Percentiles rank a stretch among this genome's conserved stretches.
These are phyloP conservation scores for Ottelia alismoides DNA, from an alignment of 106 monocot genomes.

Conservation along the genomic window DNA sequence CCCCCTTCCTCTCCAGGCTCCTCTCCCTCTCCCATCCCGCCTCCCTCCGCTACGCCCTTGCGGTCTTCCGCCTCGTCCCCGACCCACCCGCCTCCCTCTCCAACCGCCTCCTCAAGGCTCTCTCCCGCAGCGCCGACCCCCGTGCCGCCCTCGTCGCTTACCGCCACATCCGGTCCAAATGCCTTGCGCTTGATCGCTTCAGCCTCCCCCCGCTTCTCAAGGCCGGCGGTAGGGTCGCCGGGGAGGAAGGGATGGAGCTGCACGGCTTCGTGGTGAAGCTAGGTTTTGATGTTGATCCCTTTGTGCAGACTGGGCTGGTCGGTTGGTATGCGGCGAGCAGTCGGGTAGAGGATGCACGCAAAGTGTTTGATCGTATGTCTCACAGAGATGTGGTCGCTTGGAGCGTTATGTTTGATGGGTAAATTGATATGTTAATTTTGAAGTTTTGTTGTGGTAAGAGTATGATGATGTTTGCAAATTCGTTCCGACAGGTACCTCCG, in stretches of 20 bases:
- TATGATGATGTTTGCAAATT: background rate
- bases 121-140: conserved; percentile 21
- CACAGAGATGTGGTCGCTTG: conserved; percentile 66
- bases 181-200: conserved; percentile 29
- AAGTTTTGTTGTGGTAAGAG: background rate
- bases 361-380: conserved; percentile 65
- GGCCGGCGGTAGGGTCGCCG: conserved; percentile 9
- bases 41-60: conserved; percentile 40
- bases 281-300: conserved; percentile 43
- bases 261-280: conserved; percentile 52
- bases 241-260: conserved; percentile 15
- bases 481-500: conserved; percentile 42
- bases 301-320: conserved; percentile 60
- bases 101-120: conserved; percentile 29
- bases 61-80: conserved; percentile 31
- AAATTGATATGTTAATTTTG: conserved; percentile 3
- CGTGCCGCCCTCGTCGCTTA: conserved; percentile 25
- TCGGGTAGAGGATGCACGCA: conserved; percentile 26
- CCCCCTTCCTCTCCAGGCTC: conserved; percentile 49
- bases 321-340: conserved; percentile 25
- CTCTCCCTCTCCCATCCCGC: conserved; percentile 25
- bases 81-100: conserved; percentile 20
- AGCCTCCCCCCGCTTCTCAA: conserved; percentile 41
- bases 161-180: conserved; percentile 21
- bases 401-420: conserved; percentile 78